These are phyloP conservation scores for Astrocystis sublimbata DNA, from an alignment of 495 filamentous ascomycete species.

Conservation along the genomic window DNA sequence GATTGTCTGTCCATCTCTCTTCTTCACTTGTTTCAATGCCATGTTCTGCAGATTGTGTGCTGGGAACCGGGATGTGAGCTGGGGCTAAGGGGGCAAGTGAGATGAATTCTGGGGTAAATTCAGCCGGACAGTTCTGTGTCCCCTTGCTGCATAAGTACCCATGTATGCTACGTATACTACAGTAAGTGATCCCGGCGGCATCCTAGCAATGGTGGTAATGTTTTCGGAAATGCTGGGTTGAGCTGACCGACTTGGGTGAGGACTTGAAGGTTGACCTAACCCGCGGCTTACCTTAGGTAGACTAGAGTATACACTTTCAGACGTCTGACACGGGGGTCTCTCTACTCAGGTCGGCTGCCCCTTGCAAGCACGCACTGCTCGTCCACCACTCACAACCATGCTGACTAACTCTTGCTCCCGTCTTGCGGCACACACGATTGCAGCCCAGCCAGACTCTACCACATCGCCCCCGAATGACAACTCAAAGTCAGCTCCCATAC, in stretches of 20 bases:
- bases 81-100: no score
- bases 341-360: slow-evolving; percentile 1
- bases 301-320: no score
- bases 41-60: neutral
- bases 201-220: no score
- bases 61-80: neutral
- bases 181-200: no score
- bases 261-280: no score
- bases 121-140: neutral
- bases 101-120: slow-evolving; percentile 1
- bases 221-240: no score
- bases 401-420: neutral
- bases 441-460: neutral
- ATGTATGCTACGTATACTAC: no score
- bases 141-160: neutral
- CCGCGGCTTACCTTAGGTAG: no score
- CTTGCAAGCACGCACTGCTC: slow-evolving; percentile 10
- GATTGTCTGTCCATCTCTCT: neutral
- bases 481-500: neutral
- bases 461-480: neutral
- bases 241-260: no score
- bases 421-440: neutral
- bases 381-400: slow-evolving; percentile 11
- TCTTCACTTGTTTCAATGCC: neutral
- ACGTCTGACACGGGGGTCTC: slow-evolving; percentile 10